Evolutionary conservation across 225 moss, liverwort and hornwort genomes (phyloP).

Genomic region (Pleurozium schreberi): DNA sequence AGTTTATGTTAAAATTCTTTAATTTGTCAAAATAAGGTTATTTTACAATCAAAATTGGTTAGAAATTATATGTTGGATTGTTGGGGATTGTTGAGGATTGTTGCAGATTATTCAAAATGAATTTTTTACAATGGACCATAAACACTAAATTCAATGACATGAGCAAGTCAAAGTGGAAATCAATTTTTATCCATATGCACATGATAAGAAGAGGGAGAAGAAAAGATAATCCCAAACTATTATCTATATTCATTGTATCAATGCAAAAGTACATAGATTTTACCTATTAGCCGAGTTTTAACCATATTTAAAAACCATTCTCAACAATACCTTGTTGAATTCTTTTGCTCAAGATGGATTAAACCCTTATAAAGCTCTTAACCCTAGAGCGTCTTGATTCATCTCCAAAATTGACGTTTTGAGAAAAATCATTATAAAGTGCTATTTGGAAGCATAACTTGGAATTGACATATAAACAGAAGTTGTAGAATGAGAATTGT

Average conservation of each 20-base stretch:
- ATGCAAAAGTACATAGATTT: neutral
- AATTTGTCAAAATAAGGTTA: neutral
- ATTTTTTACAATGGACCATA: neutral
- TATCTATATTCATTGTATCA: too few relatives aligned
- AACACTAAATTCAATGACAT: neutral
- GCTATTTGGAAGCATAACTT: too few relatives aligned
- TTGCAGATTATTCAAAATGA: too few relatives aligned
- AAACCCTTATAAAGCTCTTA: neutral
- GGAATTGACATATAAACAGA: too few relatives aligned
- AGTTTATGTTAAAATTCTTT: neutral
- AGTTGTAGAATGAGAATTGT: too few relatives aligned
- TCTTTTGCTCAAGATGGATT: neutral
- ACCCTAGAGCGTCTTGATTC: too few relatives aligned
- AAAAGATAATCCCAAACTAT: neutral
- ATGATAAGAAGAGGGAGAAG: neutral
- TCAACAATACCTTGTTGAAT: neutral
- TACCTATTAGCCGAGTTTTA: fast-evolving
- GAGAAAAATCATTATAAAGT: neutral
- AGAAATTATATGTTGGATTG: neutral
- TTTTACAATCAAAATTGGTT: neutral
- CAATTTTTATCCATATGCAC: neutral
- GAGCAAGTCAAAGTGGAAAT: neutral
- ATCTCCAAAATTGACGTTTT: too few relatives aligned
- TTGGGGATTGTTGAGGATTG: too few relatives aligned
- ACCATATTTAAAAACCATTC: neutral